Conservation (phyloP, 306 rosid species). For the Prunus mume region DNA sequence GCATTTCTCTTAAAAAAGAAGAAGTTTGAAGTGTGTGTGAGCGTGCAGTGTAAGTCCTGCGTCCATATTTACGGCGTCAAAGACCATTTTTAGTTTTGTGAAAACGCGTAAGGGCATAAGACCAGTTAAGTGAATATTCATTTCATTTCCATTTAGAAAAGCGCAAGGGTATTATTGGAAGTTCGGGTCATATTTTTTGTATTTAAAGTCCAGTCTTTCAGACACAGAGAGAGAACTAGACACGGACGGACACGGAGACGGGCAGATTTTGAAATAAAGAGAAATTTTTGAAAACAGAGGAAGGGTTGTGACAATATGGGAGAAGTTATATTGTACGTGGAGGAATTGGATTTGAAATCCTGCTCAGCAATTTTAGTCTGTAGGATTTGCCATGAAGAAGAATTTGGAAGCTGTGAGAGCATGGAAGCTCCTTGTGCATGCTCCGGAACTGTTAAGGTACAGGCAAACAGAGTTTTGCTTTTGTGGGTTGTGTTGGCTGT, state of each 20-base stretch:
- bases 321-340: slow-evolving; percentile 58
- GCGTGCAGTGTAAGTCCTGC: no score
- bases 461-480: not conserved
- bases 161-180: slow-evolving; percentile 54
- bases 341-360: slow-evolving; percentile 61
- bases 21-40: no score
- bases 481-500: not conserved
- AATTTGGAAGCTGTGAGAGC: slow-evolving; percentile 50
- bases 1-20: no score
- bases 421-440: slow-evolving; percentile 97
- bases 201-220: slow-evolving; percentile 35
- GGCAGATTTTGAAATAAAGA: slow-evolving; percentile 12
- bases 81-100: not conserved
- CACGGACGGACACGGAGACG: slow-evolving; percentile 5
- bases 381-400: slow-evolving; percentile 94
- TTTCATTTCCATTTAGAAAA: not conserved
- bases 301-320: slow-evolving; percentile 42
- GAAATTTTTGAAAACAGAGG: slow-evolving; percentile 16
- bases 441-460: slow-evolving; percentile 92
- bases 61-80: no score
- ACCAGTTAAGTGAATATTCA: not conserved
- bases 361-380: slow-evolving; percentile 48
- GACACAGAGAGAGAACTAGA: not conserved
- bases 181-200: not conserved
- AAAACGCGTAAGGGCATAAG: slow-evolving; percentile 17